Evolutionary conservation across 2,329 filamentous ascomycete genomes (phyloP), one percentile per base, ranked within the genome.

Genomic region (Orbilia oligospora): DNA sequence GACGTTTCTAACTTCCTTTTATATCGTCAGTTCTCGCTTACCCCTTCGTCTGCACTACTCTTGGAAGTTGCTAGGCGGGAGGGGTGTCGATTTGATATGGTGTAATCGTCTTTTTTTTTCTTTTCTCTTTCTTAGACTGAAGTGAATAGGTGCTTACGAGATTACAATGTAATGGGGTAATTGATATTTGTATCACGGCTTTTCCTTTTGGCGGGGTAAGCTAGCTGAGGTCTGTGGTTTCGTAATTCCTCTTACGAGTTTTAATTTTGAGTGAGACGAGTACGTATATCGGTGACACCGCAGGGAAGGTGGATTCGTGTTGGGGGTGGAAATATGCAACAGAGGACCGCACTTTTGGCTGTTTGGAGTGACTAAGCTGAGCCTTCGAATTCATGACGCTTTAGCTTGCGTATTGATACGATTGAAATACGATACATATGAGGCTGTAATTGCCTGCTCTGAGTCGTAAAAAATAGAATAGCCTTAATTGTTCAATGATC

Each of bases 1-100:
- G 69, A 72, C 69, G 61, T 72, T 72, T 72, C 61, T 49, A 72
- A 44, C 61, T 72, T 51, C 69, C 69, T 38, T 30, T 51, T 72
- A 46, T 36, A 72, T 63, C 18, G 18, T 41, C 55, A 24, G 38
- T 49, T 72, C 56, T 49, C 64, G 58, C 56, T 65, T 48, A 49
- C 61, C 22, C 44, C 27, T 33, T 66, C 53, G 48, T 48, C 63
- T 65, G 38, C 20, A 65, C 61, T 49, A 14, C 49, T 72, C 56
- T 71, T 71, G 68, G 56, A 71, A 71, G 68, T n/a, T 71, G 16
- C 27, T 33, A 65, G 49, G 20, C 56, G 12, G 36, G 44, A 30
- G 44, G 20, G 16, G 2, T 44, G n/a, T n/a, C n/a, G n/a, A n/a
- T 27, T 10, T 22, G 56, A 20, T 24, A 61, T 61, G 36, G 56